Base-by-base conservation (phyloP, 2,329 filamentous ascomycete species). In the Curvularia hawaiiensis region DNA sequence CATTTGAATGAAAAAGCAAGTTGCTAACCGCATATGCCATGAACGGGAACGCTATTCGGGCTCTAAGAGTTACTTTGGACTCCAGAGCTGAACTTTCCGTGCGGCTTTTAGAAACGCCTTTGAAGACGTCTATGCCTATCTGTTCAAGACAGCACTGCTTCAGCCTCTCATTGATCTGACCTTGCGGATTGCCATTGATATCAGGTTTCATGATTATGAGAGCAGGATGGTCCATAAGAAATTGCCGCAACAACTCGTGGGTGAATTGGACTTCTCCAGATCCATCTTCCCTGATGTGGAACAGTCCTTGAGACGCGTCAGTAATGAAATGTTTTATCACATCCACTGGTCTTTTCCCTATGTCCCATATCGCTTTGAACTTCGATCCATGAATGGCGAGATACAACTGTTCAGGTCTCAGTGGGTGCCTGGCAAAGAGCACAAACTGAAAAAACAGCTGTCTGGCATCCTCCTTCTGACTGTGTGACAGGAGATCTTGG, bases 21-120 rank as follows among this genome's bases (percentile, higher is more conserved):
- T 79, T 71, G 4, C 66, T 59, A 3, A 22, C 20, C 4, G 80
- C 76, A 63, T 84, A 84, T 48, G 78, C 60, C 5, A 85, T 67
- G 46, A 85, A 83, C 1, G 81, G 79, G 52, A 76, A 79, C 61
- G 3, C 50, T 6, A 3, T 22, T 58, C 30, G n/a, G n/a, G n/a
- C 28, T n/a, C 52, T 52, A 43, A 60, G 61, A 9, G 58, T 1
- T 35, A 2, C 30, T 49, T 24, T 31, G 30, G 61, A 52, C 31
- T 58, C 3, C 16, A 0, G 30, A 6, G 35, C 44, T 24, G 53
- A 58, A 1, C 59, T 62, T 28, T 60, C 63, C 35, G 40, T 50
- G 2, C 10, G 12, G 31, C 12, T 14, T 33, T 14, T 14, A 14
- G 3, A 2, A 12, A 33, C 14, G 1, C 14, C 11, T 14, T 49